Percentiles rank a stretch among this genome's conserved stretches.
Conservation (phyloP, 2,329 filamentous ascomycete species). For the Dryadomyces quercus-mongolicae region DNA sequence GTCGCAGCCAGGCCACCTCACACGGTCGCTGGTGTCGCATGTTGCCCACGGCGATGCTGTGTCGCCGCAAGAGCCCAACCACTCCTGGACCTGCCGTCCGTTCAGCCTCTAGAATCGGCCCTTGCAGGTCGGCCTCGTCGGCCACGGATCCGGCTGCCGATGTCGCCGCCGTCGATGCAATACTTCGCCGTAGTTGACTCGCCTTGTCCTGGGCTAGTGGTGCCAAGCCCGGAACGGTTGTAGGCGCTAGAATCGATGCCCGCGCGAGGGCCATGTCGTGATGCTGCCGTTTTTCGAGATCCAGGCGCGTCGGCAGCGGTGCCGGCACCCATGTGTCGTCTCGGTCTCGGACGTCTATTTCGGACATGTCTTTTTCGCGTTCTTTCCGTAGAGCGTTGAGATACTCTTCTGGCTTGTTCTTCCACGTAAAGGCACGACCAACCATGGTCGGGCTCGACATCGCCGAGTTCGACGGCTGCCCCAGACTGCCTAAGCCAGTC, state of each 20-base stretch:
- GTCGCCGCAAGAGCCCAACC: conserved; percentile 46
- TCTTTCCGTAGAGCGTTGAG: conserved; percentile 24
- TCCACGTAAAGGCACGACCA: conserved; percentile 48
- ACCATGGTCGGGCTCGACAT: conserved; percentile 26
- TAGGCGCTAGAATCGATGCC: background rate
- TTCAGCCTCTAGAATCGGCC: conserved; percentile 36
- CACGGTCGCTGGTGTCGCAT: background rate
- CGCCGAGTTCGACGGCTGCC: conserved; percentile 17
- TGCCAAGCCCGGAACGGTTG: background rate
- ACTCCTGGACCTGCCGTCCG: conserved; percentile 23
- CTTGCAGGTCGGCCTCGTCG: conserved; percentile 46
- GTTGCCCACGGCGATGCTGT: conserved; percentile 35
- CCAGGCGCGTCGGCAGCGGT: background rate
- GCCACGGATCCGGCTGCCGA: conserved; percentile 48
- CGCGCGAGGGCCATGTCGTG: background rate
- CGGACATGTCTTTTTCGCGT: conserved; percentile 8
- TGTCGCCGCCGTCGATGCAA: conserved; percentile 31
- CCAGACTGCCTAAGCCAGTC: conserved; percentile 21
- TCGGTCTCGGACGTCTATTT: conserved; percentile 4
- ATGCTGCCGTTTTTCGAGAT: background rate
- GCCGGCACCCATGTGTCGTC: conserved; percentile 4
- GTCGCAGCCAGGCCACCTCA: conserved; percentile 46
- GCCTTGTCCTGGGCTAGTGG: conserved; percentile 14
- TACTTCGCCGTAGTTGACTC: conserved; percentile 29
- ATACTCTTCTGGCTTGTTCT: conserved; percentile 51